These are phyloP conservation scores for Moelleriella libera DNA, from an alignment of 2,329 filamentous ascomycete species.

Conservation along the genomic window DNA sequence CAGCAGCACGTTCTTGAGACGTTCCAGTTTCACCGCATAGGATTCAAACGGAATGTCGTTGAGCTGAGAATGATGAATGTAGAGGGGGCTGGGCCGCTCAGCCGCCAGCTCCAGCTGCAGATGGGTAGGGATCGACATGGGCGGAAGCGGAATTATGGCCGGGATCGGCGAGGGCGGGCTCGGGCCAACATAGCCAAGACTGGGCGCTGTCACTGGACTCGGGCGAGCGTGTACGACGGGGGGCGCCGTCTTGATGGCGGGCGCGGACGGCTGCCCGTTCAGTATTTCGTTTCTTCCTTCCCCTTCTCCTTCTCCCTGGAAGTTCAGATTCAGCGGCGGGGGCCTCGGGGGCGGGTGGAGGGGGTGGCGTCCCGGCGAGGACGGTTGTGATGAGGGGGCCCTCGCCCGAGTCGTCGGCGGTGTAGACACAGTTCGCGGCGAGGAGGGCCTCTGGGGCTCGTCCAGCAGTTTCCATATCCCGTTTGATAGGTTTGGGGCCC, in stretches of 20 bases:
- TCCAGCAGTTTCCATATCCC: constrained; percentile 1
- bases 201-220: constrained; percentile 6
- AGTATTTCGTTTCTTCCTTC: constrained; percentile 8
- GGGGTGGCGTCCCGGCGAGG: constrained; percentile 32
- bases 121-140: constrained; percentile 52
- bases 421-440: constrained; percentile 33
- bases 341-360: constrained; percentile 30
- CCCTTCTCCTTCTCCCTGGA: constrained; percentile 19
- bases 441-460: constrained; percentile 16
- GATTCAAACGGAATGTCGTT: constrained; percentile 72
- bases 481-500: constrained; percentile 4
- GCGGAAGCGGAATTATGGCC: constrained; percentile 44
- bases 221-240: constrained; percentile 9
- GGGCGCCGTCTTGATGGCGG: constrained; percentile 10
- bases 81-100: constrained; percentile 48
- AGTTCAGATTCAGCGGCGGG: constrained; percentile 21
- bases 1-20: constrained; percentile 76
- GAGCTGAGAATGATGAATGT: constrained; percentile 45
- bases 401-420: constrained; percentile 30
- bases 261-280: constrained; percentile 7
- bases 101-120: constrained; percentile 51
- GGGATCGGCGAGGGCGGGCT: constrained; percentile 34
- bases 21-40: constrained; percentile 79
- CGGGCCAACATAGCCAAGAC: constrained; percentile 8
- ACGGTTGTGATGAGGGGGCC: constrained; percentile 10